phyloP scores from a whole-genome alignment of 352 stramenopile genomes.

The Pythium dissotocum region DNA sequence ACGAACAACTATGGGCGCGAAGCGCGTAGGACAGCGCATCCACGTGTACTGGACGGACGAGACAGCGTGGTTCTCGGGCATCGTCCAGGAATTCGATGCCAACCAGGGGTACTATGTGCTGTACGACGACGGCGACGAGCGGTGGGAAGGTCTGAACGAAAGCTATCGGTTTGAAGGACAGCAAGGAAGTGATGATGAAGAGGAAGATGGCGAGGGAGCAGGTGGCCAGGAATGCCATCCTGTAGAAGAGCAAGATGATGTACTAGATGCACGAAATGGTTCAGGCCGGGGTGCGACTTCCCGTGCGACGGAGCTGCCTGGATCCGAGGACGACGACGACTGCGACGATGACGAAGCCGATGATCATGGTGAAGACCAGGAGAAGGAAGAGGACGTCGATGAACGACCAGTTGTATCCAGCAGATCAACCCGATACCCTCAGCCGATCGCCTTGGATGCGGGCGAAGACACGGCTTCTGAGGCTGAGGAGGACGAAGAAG shows the following conservation, averaged over 20 bases:
- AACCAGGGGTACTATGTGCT: constrained; percentile 61
- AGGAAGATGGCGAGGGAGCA: constrained; percentile 1
- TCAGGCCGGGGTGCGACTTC: constrained; percentile 1
- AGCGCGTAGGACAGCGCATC: constrained; percentile 62
- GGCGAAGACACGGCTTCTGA: background rate
- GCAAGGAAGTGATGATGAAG: constrained; percentile 14
- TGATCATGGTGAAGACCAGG: constrained; percentile 4
- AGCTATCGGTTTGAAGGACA: constrained; percentile 43
- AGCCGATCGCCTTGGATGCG: constrained; percentile 7
- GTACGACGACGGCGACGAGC: constrained; percentile 83
- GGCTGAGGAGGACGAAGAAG: constrained; percentile 32
- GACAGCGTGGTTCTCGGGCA: constrained; percentile 67
- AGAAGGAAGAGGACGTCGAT: background rate
- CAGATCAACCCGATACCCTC: constrained; percentile 11
- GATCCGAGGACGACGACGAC: background rate
- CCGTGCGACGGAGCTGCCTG: constrained; percentile 15
- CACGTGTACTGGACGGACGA: constrained; percentile 76
- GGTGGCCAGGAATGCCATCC: constrained; percentile 7
- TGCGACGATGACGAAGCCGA: background rate
- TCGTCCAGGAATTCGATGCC: constrained; percentile 42
- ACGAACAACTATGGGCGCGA: constrained; percentile 9
- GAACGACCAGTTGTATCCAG: background rate
- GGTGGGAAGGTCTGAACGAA: constrained; percentile 51
- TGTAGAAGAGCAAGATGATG: background rate
- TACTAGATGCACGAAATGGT: background rate